These are phyloP conservation scores for Ganoderma leucocontextum DNA, from an alignment of 1,284 basidiomycete species.

Conservation along the genomic window DNA sequence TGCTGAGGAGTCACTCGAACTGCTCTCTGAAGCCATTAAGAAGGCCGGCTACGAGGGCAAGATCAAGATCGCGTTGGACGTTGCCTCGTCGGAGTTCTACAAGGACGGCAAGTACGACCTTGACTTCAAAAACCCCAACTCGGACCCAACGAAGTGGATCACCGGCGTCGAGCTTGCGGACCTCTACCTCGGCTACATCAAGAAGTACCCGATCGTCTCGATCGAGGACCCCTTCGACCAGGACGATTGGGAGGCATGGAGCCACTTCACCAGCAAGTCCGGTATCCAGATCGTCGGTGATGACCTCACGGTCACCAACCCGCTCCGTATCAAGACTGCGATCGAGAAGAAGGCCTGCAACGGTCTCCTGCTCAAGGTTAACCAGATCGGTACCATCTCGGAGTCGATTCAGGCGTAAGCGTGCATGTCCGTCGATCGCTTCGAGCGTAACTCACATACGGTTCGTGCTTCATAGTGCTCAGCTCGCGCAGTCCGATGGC, in stretches of 20 bases:
- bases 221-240: constrained; percentile 99
- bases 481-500: constrained; percentile 95
- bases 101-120: constrained; percentile 99
- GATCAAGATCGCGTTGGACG: constrained; percentile 98
- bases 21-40: constrained; percentile 95
- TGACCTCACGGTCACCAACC: constrained; percentile 99
- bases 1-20: constrained; percentile 97
- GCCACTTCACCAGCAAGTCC: constrained; percentile 84
- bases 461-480: constrained; percentile 66
- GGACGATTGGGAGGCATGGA: constrained; percentile 99
- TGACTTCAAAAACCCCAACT: constrained; percentile 99
- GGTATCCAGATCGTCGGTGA: constrained; percentile 96
- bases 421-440: not conserved
- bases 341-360: constrained; percentile 99
- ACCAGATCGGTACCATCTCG: constrained; percentile 99
- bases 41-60: constrained; percentile 99
- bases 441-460: not conserved
- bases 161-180: constrained; percentile 93
- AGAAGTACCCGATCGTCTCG: constrained; percentile 96
- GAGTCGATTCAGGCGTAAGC: constrained; percentile 92
- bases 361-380: constrained; percentile 97
- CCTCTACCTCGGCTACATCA: constrained; percentile 86
- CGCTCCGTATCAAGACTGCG: constrained; percentile 96
- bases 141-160: constrained; percentile 97
- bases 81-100: constrained; percentile 99